Conservation (phyloP, 495 filamentous ascomycete species). For the Hypoxylon cercidicola region DNA sequence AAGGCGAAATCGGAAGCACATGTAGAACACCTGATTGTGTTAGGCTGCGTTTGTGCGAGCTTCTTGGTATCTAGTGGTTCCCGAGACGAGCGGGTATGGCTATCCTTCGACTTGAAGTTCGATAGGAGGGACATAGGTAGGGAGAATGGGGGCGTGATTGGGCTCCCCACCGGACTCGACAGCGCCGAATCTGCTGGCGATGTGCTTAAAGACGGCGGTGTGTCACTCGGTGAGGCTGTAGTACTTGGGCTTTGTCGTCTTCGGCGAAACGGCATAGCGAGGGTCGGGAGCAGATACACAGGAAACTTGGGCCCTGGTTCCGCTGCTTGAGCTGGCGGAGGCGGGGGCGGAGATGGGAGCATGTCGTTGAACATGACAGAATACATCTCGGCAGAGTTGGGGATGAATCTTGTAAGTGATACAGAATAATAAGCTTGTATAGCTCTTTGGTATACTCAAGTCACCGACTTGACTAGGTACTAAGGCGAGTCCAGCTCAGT, state of each 20-base stretch:
- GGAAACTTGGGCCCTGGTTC: slow-evolving; percentile 47
- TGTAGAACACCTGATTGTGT: slow-evolving; percentile 73
- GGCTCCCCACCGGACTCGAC: slow-evolving; percentile 31
- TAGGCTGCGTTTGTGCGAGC: slow-evolving; percentile 50
- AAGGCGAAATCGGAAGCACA: slow-evolving; percentile 82
- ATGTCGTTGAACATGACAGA: slow-evolving; percentile 40
- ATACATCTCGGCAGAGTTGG: slow-evolving; percentile 29
- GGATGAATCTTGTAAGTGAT: background rate
- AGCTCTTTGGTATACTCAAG: slow-evolving; percentile 2
- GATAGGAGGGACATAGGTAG: slow-evolving; percentile 27
- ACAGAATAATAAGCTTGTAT: background rate
- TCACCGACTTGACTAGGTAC: background rate
- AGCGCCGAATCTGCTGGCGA: slow-evolving; percentile 46
- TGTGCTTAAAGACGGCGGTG: slow-evolving; percentile 44
- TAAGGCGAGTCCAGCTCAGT: slow-evolving; percentile 27
- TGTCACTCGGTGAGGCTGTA: slow-evolving; percentile 14
- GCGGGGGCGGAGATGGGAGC: slow-evolving; percentile 29
- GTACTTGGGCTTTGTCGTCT: slow-evolving; percentile 39
- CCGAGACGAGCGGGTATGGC: slow-evolving; percentile 8
- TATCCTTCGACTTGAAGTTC: slow-evolving; percentile 25
- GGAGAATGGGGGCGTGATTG: slow-evolving; percentile 31
- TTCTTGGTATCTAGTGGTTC: slow-evolving; percentile 17
- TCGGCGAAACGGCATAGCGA: slow-evolving; percentile 56
- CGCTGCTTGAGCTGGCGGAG: slow-evolving; percentile 25
- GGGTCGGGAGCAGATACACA: slow-evolving; percentile 60